These are phyloP conservation scores for Neoboletus brunneissimus DNA, from an alignment of 768 basidiomycete species.

Conservation along the genomic window DNA sequence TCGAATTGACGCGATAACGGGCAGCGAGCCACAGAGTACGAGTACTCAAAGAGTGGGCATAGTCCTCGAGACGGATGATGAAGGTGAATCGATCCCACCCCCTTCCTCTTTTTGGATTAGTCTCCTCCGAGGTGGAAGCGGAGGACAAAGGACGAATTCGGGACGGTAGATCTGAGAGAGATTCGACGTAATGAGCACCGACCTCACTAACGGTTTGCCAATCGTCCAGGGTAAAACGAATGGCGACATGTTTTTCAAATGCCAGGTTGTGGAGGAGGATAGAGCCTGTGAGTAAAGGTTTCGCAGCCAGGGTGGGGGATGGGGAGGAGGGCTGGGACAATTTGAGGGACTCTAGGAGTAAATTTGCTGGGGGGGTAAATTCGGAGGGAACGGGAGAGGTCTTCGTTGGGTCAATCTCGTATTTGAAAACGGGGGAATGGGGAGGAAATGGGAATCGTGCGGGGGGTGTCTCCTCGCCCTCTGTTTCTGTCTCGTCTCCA, in stretches of 20 bases:
- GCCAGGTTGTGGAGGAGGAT: conserved; percentile 82
- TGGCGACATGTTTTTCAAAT: conserved; percentile 80
- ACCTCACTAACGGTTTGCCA: conserved; percentile 96
- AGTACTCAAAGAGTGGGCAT: conserved; percentile 46
- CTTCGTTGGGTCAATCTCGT: conserved; percentile 21
- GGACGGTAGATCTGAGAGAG: conserved; percentile 38
- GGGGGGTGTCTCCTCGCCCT: conserved; percentile 24
- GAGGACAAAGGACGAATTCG: conserved; percentile 16
- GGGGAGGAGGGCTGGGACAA: conserved; percentile 20
- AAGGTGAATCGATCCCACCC: conserved; percentile 63
- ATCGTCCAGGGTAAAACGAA: conserved; percentile 89
- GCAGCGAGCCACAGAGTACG: conserved; percentile 62
- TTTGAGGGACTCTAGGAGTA: conserved; percentile 38
- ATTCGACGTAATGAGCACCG: conserved; percentile 44
- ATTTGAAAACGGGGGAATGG: conserved; percentile 12
- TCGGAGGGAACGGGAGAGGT: conserved; percentile 14
- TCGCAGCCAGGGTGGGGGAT: neutral
- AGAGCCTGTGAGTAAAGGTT: conserved; percentile 59
- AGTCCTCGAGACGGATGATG: conserved; percentile 68
- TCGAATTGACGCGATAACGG: conserved; percentile 40
- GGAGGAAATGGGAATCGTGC: conserved; percentile 27
- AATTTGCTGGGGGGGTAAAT: conserved; percentile 21
- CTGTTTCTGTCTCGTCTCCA: conserved; percentile 47
- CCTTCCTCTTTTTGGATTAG: neutral
- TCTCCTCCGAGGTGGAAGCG: neutral